phyloP scores from a whole-genome alignment of 2,329 filamentous ascomycete species.

The Colletotrichum costaricense region DNA sequence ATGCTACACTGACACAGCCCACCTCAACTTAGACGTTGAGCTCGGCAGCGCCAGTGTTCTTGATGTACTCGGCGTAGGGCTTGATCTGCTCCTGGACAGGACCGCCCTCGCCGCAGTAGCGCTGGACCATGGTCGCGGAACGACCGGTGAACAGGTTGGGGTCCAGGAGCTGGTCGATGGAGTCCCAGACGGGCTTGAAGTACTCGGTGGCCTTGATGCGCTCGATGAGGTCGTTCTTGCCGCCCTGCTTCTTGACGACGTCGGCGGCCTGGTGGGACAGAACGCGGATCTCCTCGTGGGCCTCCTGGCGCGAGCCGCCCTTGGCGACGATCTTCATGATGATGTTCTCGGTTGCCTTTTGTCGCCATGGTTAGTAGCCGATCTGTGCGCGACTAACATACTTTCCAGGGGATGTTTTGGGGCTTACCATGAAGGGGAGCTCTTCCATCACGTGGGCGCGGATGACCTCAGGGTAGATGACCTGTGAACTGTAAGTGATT shows the following conservation, averaged over 20 bases:
- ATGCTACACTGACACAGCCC: not conserved
- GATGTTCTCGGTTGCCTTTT: slow-evolving; percentile 60
- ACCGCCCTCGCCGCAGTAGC: slow-evolving; percentile 54
- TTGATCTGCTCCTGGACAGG: slow-evolving; percentile 50
- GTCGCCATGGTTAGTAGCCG: too few relatives aligned
- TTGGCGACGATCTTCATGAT: slow-evolving; percentile 82
- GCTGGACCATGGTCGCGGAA: slow-evolving; percentile 57
- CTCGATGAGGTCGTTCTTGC: slow-evolving; percentile 59
- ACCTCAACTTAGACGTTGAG: not conserved
- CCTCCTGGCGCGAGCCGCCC: slow-evolving; percentile 80
- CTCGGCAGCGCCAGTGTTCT: slow-evolving; percentile 44
- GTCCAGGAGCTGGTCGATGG: slow-evolving; percentile 76
- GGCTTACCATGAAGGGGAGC: slow-evolving; percentile 82
- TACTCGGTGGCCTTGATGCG: slow-evolving; percentile 79
- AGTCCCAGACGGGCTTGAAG: slow-evolving; percentile 78
- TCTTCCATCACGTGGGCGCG: slow-evolving; percentile 75
- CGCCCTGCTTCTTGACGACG: slow-evolving; percentile 65
- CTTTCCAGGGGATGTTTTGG: not conserved
- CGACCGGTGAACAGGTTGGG: slow-evolving; percentile 65
- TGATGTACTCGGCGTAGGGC: slow-evolving; percentile 51
- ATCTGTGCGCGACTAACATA: not conserved
- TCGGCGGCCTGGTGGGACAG: slow-evolving; percentile 80
- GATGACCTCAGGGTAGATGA: slow-evolving; percentile 82
- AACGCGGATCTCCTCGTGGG: slow-evolving; percentile 88
- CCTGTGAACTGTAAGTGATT: slow-evolving; percentile 41